Conservation (phyloP, 768 basidiomycete species). For the Lactifluus echinatus region DNA sequence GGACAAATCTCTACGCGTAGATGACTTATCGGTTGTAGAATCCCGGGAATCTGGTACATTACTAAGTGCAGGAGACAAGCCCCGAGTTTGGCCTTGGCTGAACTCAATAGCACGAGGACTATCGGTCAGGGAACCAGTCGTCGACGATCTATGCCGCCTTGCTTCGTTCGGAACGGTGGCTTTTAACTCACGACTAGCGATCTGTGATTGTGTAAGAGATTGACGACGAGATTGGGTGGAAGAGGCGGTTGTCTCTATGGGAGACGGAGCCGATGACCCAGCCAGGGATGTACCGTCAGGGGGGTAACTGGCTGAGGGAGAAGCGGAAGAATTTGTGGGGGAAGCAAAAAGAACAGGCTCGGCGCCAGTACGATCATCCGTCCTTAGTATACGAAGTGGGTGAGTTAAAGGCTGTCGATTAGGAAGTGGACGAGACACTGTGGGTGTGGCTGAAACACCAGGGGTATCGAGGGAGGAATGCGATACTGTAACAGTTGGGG, state of each 20-base stretch:
- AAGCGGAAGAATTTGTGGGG: background rate
- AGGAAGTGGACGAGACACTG: background rate
- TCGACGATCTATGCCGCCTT: conserved; percentile 58
- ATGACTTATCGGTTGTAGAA: conserved; percentile 16
- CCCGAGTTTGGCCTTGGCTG: background rate
- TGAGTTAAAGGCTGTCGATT: background rate
- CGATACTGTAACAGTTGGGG: conserved; percentile 7
- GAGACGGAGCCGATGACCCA: conserved; percentile 1
- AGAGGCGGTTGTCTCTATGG: background rate
- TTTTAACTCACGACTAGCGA: conserved; percentile 52
- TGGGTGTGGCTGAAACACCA: background rate
- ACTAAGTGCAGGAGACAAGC: conserved; percentile 3
- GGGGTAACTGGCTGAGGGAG: background rate
- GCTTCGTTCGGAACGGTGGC: conserved; percentile 73
- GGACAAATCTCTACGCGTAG: conserved; percentile 18
- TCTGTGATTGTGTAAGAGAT: conserved; percentile 7
- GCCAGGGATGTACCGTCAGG: background rate
- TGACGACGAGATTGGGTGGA: background rate
- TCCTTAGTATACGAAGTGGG: conserved; percentile 9
- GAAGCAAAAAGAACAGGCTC: background rate
- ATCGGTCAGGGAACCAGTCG: conserved; percentile 53
- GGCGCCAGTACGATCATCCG: background rate
- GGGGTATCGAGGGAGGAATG: background rate
- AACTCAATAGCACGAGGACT: conserved; percentile 36
- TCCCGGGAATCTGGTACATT: conserved; percentile 10